Percentiles rank a stretch among this genome's conserved stretches.
Evolutionary conservation across 2,329 filamentous ascomycete genomes (phyloP).

Genomic region (Cercospora sp.): DNA sequence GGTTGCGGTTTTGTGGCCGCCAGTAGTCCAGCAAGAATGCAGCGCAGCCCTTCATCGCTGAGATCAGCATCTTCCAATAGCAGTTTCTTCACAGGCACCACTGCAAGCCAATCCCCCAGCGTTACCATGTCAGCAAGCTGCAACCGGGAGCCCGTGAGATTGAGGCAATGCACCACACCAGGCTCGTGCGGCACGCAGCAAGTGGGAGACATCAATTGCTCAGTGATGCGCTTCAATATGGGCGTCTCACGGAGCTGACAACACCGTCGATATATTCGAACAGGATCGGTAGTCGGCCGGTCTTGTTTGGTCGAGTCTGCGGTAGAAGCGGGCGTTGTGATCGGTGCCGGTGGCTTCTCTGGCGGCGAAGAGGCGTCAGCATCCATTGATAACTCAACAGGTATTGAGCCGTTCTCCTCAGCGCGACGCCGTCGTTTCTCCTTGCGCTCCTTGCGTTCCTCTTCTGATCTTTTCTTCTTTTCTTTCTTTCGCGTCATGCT

Average conservation of each 20-base stretch:
- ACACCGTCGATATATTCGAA: conserved; percentile 89
- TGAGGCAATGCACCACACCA: conserved; percentile 78
- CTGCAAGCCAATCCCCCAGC: conserved; percentile 87
- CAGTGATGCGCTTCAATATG: conserved; percentile 85
- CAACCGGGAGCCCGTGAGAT: conserved; percentile 81
- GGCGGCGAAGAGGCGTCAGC: conserved; percentile 52
- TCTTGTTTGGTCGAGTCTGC: conserved; percentile 57
- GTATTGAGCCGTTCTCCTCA: conserved; percentile 82
- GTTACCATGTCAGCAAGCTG: conserved; percentile 82
- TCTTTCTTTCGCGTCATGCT: conserved; percentile 71
- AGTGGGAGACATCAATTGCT: conserved; percentile 75
- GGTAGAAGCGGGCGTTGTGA: conserved; percentile 30
- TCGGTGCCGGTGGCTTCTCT: conserved; percentile 33
- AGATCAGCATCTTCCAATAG: conserved; percentile 84
- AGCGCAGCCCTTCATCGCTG: conserved; percentile 80
- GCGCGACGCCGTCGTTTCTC: conserved; percentile 83
- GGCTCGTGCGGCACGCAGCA: conserved; percentile 63
- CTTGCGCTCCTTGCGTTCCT: conserved; percentile 87
- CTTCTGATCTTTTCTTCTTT: conserved; percentile 93
- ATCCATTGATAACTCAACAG: conserved; percentile 76
- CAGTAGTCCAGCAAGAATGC: conserved; percentile 81
- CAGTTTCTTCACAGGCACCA: conserved; percentile 86
- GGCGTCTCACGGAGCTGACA: conserved; percentile 92
- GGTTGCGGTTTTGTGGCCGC: conserved; percentile 69
- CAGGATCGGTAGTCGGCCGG: conserved; percentile 82